Evolutionary conservation across 176 grass and related monocot species (phyloP).

Genomic region (Metroxylon sagu): DNA sequence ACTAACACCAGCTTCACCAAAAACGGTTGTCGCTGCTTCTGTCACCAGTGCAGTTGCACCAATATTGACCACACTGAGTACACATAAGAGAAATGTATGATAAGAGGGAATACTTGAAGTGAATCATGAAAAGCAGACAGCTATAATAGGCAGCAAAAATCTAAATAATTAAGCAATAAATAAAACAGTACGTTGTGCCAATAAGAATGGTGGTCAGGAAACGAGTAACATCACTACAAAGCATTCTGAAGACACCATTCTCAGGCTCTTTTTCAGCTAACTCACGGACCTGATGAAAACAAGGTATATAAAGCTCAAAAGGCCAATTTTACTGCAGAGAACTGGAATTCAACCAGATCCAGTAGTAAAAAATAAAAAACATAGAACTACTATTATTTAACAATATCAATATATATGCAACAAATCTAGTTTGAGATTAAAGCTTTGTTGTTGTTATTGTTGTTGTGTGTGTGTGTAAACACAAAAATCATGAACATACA

Average conservation of each 20-base stretch:
- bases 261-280: slow-evolving; percentile 97
- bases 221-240: slow-evolving; percentile 83
- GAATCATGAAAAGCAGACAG: neutral
- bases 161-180: slow-evolving; percentile 14
- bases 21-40: slow-evolving; percentile 88
- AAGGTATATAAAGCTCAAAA: neutral
- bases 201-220: slow-evolving; percentile 97
- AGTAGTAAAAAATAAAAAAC: no score
- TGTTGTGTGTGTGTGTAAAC: no score
- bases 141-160: neutral
- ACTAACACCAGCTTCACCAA: slow-evolving; percentile 93
- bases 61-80: slow-evolving; percentile 79
- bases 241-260: slow-evolving; percentile 97
- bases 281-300: slow-evolving; percentile 47
- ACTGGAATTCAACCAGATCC: no score
- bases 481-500: no score
- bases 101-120: slow-evolving; percentile 6
- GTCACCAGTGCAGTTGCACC: slow-evolving; percentile 90
- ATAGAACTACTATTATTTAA: no score
- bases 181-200: slow-evolving; percentile 74
- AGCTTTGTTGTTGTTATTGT: no score
- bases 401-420: no score
- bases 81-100: slow-evolving; percentile 22
- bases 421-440: no score
- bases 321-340: no score